Percentiles rank a stretch among this genome's conserved stretches.
phyloP scores from a whole-genome alignment of 2,329 filamentous ascomycete species.

The Diplodia intermedia region DNA sequence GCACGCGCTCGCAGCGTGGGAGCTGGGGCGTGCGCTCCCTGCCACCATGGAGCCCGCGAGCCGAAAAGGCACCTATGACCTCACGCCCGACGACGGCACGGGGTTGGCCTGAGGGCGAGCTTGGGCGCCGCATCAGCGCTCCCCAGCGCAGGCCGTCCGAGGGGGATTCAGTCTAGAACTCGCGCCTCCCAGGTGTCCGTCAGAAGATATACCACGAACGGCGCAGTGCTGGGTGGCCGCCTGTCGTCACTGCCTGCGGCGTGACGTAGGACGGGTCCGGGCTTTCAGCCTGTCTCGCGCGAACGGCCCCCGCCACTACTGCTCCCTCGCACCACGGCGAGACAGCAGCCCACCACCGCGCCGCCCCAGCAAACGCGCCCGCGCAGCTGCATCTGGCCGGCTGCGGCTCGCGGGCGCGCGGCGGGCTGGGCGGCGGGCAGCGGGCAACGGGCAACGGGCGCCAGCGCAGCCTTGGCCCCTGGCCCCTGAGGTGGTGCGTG shows the following conservation, averaged over 20 bases:
- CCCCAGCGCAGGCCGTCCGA: constrained; percentile 1
- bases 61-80: background rate
- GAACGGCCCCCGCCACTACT: background rate
- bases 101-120: constrained; percentile 16
- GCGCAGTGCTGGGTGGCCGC: constrained; percentile 4
- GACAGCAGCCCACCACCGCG: constrained; percentile 8
- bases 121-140: constrained; percentile 8
- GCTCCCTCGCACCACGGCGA: constrained; percentile 18
- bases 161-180: constrained; percentile 25
- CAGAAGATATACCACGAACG: constrained; percentile 27
- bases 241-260: constrained; percentile 16
- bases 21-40: constrained; percentile 4
- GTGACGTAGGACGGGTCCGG: constrained; percentile 21
- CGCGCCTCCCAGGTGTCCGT: constrained; percentile 15
- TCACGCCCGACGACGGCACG: background rate
- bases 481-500: constrained; percentile 3
- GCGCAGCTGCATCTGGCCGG: background rate
- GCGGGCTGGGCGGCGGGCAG: background rate
- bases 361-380: background rate
- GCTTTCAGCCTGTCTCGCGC: constrained; percentile 24
- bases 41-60: constrained; percentile 1
- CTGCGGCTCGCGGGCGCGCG: background rate
- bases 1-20: constrained; percentile 5
- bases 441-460: background rate
- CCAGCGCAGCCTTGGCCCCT: background rate